Evolutionary conservation across 2,329 filamentous ascomycete genomes (phyloP), one percentile per base, ranked within the genome.

Genomic region (Xylariaceae sp.): DNA sequence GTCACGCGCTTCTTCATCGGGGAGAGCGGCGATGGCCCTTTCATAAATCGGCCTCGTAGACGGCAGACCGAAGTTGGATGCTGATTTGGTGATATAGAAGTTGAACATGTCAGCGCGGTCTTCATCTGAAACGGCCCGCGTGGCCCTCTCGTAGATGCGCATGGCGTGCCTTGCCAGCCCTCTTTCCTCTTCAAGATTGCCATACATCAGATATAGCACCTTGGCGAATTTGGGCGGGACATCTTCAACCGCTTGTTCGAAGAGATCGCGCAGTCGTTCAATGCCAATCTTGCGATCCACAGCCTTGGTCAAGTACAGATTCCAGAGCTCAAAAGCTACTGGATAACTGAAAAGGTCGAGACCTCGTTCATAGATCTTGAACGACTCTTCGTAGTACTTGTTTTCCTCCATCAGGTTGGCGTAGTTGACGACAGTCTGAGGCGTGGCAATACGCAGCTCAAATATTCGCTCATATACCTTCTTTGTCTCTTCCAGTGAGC

Each of bases 81-180:
- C 93, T 1, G 90, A 96, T 64, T 98, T 97, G 44, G 91, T 97
- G 61, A 98, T 96, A 71, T 98, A 98, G 62, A 97, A 95, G 64
- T 95, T 93, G 72, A 96, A 98, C 90, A 98, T 96, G 57, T 95
- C 89, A 45, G 90, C 84, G 39, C 89, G 79, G 64, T 98, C 91
- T 58, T 96, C 91, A 57, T 98, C 93, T 12, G 88, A 85, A 3
- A 98, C 94, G 11, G 91, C 90, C 24, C 93, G 82, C 4, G 93
- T 98, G 7, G 93, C 93, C 44, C 93, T 85, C 68, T 98, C 94
- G 66, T 98, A 98, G 53, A 98, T 98, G 45, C 93, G 86, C 93
- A 98, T 98, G 2, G 94, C 94, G 62, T 97, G 91, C 37, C 94
- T 80, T 9, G 93, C 91, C 13, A 98, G 79, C 2, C 93, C 93